A percentile compares a stretch with the other conserved stretches of the same genome.
These are phyloP conservation scores for Phytophthora nicotianae DNA, from an alignment of 352 stramenopile species.

Conservation along the genomic window DNA sequence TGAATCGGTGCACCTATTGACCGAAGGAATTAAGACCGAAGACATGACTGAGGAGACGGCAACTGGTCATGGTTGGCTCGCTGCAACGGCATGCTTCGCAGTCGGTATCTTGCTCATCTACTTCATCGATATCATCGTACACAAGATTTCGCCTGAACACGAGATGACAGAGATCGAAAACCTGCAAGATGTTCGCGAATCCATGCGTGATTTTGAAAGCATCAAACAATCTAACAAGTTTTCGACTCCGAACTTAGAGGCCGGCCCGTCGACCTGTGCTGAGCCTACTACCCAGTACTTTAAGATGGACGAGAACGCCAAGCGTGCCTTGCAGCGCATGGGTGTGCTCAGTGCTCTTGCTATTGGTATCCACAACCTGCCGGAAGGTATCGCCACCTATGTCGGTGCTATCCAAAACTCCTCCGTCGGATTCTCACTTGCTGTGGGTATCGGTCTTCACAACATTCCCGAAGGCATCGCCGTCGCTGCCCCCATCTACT, in stretches of 20 bases:
- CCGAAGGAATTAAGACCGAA: slow-evolving; percentile 38
- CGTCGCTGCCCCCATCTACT: slow-evolving; percentile 97
- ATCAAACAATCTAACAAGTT: slow-evolving; percentile 25
- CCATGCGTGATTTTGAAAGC: slow-evolving; percentile 35
- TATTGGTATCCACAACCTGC: slow-evolving; percentile 95
- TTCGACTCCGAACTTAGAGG: slow-evolving; percentile 26
- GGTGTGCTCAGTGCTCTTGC: slow-evolving; percentile 91
- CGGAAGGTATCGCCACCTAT: slow-evolving; percentile 96
- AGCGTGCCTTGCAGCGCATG: slow-evolving; percentile 73
- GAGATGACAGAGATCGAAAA: slow-evolving; percentile 38
- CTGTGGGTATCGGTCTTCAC: slow-evolving; percentile 97
- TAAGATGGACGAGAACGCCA: slow-evolving; percentile 43
- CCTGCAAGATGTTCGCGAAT: slow-evolving; percentile 37
- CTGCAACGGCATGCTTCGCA: slow-evolving; percentile 87
- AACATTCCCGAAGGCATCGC: slow-evolving; percentile 97
- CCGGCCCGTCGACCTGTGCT: slow-evolving; percentile 17
- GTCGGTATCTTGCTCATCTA: slow-evolving; percentile 73
- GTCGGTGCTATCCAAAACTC: slow-evolving; percentile 91
- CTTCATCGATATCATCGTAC: slow-evolving; percentile 47
- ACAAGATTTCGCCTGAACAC: slow-evolving; percentile 42
- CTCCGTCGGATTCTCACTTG: slow-evolving; percentile 90
- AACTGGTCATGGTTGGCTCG: slow-evolving; percentile 70
- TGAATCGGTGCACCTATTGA: slow-evolving; percentile 42
- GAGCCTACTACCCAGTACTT: slow-evolving; percentile 6
- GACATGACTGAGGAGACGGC: slow-evolving; percentile 39